A percentile compares a stretch with the other conserved stretches of the same genome.
Conservation (phyloP, 768 basidiomycete species). For the Obba rivulosa region DNA sequence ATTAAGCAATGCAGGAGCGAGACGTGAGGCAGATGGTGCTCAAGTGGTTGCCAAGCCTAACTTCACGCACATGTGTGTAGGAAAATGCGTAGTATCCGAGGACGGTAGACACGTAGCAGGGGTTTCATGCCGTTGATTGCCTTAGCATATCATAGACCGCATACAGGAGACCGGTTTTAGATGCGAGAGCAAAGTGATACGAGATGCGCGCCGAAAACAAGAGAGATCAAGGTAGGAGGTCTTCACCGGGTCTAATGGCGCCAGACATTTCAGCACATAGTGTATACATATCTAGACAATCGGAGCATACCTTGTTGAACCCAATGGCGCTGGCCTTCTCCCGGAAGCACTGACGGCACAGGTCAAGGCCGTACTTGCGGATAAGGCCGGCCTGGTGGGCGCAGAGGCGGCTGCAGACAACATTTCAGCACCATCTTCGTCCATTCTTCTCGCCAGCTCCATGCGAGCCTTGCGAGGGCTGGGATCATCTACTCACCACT, state of each 20-base stretch:
- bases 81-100: too few relatives aligned
- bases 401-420: constrained; percentile 73
- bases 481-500: constrained; percentile 58
- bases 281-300: background rate
- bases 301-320: constrained; percentile 73
- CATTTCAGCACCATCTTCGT: constrained; percentile 10
- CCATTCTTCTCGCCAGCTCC: background rate
- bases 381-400: constrained; percentile 97
- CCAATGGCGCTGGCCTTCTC: constrained; percentile 93
- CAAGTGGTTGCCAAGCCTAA: too few relatives aligned
- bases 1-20: too few relatives aligned
- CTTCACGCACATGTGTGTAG: background rate
- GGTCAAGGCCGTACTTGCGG: constrained; percentile 94
- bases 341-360: constrained; percentile 98
- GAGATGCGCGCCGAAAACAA: background rate
- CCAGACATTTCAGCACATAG: background rate
- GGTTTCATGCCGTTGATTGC: too few relatives aligned
- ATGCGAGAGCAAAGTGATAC: constrained; percentile 8
- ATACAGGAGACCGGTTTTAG: too few relatives aligned
- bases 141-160: too few relatives aligned
- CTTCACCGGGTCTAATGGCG: constrained; percentile 19
- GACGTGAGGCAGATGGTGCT: too few relatives aligned
- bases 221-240: background rate
- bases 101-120: background rate
- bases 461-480: background rate